Evolutionary conservation across 371 early-diverging fungal species (phyloP), one percentile per base, ranked within the genome.

Genomic region (Gilbertella persicaria): DNA sequence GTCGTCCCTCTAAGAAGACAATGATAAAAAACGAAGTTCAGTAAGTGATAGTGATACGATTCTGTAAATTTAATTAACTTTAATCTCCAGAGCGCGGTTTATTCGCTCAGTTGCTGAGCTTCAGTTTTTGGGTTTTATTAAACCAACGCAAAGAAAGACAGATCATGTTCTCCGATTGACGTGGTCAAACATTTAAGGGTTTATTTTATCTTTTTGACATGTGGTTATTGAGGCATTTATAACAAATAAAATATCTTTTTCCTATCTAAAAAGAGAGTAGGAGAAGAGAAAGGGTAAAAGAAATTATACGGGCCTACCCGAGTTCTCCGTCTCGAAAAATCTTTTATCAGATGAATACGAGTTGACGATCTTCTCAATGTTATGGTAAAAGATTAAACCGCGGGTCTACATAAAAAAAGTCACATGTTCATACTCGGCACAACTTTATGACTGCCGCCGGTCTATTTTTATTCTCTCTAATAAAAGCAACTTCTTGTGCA

Each of bases 121-220:
- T 49, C 88, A 93, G 63, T 88, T 84, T 48, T 52, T 97, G 52
- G 97, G 97, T 3, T 92, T 95, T 50, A 89, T 96, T 58, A 91
- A 90, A 54, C 78, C 87, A 16, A 94, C 97, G 5, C 84, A 80
- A 46, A 69, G 92, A 33, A 97, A 97, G 72, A 91, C 93, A 3
- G 97, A 97, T 64, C 97, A 97, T 73, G 94, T 95, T 4, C 53
- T 83, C 62, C 80, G 92, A 47, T 70, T 95, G 58, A 91, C 92
- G 0, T 95, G 95, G 94, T 89, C 91, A 19, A 78, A 71, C 29
- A 73, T 82, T 5, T 85, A 66, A 59, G 4, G 3, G 25, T 42
- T 41, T 42, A 43, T 19, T 17, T 10, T 19, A 4, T 6, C 25
- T 21, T 38, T 23, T 28, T 8, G 10, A 40, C 21, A 40, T 21